Base-by-base conservation (phyloP, 2,329 filamentous ascomycete genomes). In the Pseudogymnoascus sp. region DNA sequence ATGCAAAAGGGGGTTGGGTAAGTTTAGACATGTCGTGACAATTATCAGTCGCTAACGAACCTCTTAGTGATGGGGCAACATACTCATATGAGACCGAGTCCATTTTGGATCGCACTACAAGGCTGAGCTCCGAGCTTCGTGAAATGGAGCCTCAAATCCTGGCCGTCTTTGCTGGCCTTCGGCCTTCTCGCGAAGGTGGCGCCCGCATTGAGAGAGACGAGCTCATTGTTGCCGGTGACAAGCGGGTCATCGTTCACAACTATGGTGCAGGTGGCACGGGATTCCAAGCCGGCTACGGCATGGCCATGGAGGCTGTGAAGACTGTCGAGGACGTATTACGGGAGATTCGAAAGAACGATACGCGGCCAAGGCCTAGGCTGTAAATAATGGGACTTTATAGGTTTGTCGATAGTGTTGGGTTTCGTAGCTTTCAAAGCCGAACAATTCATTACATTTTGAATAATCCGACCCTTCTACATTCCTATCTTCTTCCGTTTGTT, bases 251-350 rank as follows among this genome's bases (percentile, higher is more conserved):
- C 1, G 67, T 78, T 6, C 77, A 78, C 66, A 78, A 78, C 62
- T 79, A 80, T 65, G 78, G 78, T 5, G 77, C 77, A 5, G 76
- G 77, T 1, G 77, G 77, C 5, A 77, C 77, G 1, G 78, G 77
- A 0, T 80, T 75, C 63, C 76, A 78, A 60, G 77, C 77, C 3
- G 75, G 75, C 4, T 77, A 74, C 40, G 75, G 74, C 5, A 77
- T 77, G 75, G 74, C 76, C 0, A 14, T 73, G 18, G 75, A 77
- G 37, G 71, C 75, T 0, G 73, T 76, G 8, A 59, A 61, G n/a
- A 64, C 65, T 11, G 69, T 70, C 1, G 70, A 74, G 5, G 70
- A 73, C 47, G 21, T 74, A 5, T 60, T 75, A 62, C 61, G 11
- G 33, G 61, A 50, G 59, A 64, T 60, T 23, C 59, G 38, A 40